Base-by-base conservation (phyloP, 2,329 filamentous ascomycete species). In the Trichoderma guizhouense region DNA sequence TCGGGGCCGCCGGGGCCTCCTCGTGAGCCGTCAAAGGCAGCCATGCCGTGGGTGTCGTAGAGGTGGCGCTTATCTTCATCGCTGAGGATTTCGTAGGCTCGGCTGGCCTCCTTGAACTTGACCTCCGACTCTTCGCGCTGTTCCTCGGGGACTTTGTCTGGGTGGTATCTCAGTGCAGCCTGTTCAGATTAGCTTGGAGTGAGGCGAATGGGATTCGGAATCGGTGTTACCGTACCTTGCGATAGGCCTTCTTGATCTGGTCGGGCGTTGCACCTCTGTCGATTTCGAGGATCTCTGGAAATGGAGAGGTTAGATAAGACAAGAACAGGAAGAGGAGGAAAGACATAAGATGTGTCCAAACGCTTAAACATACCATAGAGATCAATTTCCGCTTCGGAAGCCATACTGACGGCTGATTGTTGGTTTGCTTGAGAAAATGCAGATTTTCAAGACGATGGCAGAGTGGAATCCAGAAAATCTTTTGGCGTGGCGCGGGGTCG, bases 1-100 rank as follows among this genome's bases (percentile, higher is more conserved):
- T 90, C 93, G n/a, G 86, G 87, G 21, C 90, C 91, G 26, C 89
- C 90, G 79, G 86, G 85, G 32, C 66, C 66, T 68, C 91, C 91
- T 69, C 90, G 86, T 47, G 89, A 90, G 65, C 92, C 89, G 80
- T 98, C 94, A 80, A 99, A 98, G 72, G 95, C 96, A 57, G 93
- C 89, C 95, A 98, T 98, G 84, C 96, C 96, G 80, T 97, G 93
- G 74, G 90, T 91, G 79, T 99, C 96, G 85, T 99, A 99, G 74
- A 97, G 84, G 71, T 93, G 88, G 78, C 96, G 92, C 82, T 97
- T 98, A 74, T 98, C 90, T 74, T 98, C 95, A 86, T 99, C 95
- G 83, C 90, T 92, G 71, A 99, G 93, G 80, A 99, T 98, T 81
- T 99, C 96, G 86, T 99, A 99, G 77, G 96, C 96, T 84, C 97